A percentile compares a stretch with the other conserved stretches of the same genome.
These are phyloP conservation scores for Pleurostoma richardsiae DNA, from an alignment of 2,329 filamentous ascomycete genomes.

Conservation along the genomic window DNA sequence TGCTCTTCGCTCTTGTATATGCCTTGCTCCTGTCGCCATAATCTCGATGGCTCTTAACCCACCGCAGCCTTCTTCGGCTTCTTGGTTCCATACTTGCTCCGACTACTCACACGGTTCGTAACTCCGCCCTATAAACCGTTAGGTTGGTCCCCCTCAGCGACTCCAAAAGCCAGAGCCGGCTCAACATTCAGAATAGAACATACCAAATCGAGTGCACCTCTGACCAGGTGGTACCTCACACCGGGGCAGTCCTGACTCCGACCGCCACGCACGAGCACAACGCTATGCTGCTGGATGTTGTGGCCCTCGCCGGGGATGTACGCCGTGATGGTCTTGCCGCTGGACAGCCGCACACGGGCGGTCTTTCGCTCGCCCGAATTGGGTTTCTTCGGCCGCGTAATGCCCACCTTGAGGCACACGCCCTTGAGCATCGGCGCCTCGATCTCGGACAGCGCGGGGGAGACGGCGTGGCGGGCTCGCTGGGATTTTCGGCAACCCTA, in stretches of 20 bases:
- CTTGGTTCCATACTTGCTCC: conserved; percentile 98
- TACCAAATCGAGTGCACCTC: conserved; percentile 83
- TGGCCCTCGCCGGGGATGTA: conserved; percentile 98
- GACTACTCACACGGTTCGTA: conserved; percentile 71
- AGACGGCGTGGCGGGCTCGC: conserved; percentile 78
- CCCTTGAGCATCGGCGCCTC: conserved; percentile 83
- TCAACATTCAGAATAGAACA: too few species aligned
- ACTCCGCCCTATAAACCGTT: conserved; percentile 61
- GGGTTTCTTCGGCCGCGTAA: conserved; percentile 95
- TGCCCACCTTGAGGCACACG: conserved; percentile 90
- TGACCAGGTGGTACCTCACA: conserved; percentile 91
- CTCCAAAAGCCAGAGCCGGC: too few species aligned
- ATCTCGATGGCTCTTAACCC: conserved; percentile 21
- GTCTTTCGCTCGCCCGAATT: conserved; percentile 98
- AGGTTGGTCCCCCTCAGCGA: too few species aligned
- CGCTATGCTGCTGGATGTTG: conserved; percentile 98
- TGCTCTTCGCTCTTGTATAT: not conserved
- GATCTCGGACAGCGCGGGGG: conserved; percentile 70
- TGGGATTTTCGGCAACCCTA: conserved; percentile 75
- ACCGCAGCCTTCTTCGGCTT: conserved; percentile 82
- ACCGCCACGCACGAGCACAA: conserved; percentile 91
- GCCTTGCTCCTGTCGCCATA: not conserved
- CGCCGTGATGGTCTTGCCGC: conserved; percentile 79
- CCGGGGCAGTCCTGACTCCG: conserved; percentile 95
- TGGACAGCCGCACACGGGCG: conserved; percentile 83